phyloP scores from a whole-genome alignment of 805 yeast genomes.

The Jamesozyma jinghongensis region DNA sequence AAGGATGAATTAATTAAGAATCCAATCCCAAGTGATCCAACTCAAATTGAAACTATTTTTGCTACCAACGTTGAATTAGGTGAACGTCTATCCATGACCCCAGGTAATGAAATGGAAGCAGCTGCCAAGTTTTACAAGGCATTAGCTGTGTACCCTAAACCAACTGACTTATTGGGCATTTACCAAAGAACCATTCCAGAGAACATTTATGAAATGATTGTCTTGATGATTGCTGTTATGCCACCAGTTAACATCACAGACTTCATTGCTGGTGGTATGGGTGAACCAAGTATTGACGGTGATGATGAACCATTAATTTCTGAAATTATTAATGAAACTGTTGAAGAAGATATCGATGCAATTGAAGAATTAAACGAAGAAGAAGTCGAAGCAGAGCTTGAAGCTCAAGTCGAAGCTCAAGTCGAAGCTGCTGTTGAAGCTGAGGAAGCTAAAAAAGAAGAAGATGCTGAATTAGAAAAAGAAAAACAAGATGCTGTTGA shows the following conservation, averaged over 20 bases:
- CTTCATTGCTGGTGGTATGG: conserved; percentile 34
- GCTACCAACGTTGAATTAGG: conserved; percentile 77
- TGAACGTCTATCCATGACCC: conserved; percentile 63
- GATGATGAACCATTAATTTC: conserved; percentile 8
- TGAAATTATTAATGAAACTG: conserved; percentile 2
- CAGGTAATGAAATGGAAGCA: conserved; percentile 67
- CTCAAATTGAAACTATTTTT: conserved; percentile 70
- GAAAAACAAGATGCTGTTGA: conserved; percentile 14
- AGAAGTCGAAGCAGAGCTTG: conserved; percentile 1
- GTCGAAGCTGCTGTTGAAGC: neutral
- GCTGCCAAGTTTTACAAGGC: conserved; percentile 93
- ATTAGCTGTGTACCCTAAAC: conserved; percentile 85
- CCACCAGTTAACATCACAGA: conserved; percentile 61
- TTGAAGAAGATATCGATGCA: neutral
- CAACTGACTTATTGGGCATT: conserved; percentile 80
- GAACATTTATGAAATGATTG: conserved; percentile 71
- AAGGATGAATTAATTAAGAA: conserved; percentile 53
- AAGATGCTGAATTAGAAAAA: conserved; percentile 2
- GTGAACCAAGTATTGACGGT: conserved; percentile 14
- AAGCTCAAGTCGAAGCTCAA: conserved; percentile 1
- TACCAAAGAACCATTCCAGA: conserved; percentile 85
- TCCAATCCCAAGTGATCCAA: conserved; percentile 66
- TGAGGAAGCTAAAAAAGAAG: neutral
- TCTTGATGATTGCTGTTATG: conserved; percentile 80
- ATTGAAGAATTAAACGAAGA: conserved; percentile 1